Base-by-base conservation (phyloP, 495 filamentous ascomycete species). In the Podospora pseudocomata region DNA sequence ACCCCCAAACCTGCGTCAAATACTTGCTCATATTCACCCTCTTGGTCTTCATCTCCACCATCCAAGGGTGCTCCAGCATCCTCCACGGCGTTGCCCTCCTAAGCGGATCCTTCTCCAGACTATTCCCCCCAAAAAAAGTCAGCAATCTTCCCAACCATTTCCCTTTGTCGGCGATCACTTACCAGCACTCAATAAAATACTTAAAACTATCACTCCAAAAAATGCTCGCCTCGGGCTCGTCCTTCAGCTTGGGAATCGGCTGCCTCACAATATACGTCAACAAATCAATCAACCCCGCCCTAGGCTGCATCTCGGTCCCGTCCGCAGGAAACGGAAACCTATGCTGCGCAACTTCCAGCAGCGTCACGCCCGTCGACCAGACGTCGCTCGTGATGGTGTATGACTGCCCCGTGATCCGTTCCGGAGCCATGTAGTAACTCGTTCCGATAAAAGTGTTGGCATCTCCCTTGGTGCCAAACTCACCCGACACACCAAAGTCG, bases 151-250 rank as follows among this genome's bases (percentile, higher is more conserved):
- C 32, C n/a, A 23, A 23, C 23, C 23, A 23, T 23, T 23, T 23
- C 23, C 23, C 23, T 23, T 23, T 23, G 1, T 23, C 23, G 23
- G 23, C 23, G 23, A 23, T 23, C 23, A 23, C 23, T 23, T 89
- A 98, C 95, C 96, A 98, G 88, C 93, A 97, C 79, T 96, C 93
- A 77, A 99, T 97, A 72, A 98, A 99, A 77, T 97, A 97, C 76
- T 99, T 99, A 80, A 99, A 98, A 70, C 89, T 95, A 72, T 93
- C 91, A 71, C 90, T 95, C 95, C 95, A 98, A 75, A 86, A 89
- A 72, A 98, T 96, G 54, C 85, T 87, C 16, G 85, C 82, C 55
- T 86, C 85, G 19, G 91, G 91, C 79, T 99, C 95, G 73, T 99
- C 96, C 79, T 97, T 97, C 64, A 99, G 82, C 78, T 94, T 96